Conservation (phyloP, 2,329 filamentous ascomycete species). For the Phyllachora maydis region DNA sequence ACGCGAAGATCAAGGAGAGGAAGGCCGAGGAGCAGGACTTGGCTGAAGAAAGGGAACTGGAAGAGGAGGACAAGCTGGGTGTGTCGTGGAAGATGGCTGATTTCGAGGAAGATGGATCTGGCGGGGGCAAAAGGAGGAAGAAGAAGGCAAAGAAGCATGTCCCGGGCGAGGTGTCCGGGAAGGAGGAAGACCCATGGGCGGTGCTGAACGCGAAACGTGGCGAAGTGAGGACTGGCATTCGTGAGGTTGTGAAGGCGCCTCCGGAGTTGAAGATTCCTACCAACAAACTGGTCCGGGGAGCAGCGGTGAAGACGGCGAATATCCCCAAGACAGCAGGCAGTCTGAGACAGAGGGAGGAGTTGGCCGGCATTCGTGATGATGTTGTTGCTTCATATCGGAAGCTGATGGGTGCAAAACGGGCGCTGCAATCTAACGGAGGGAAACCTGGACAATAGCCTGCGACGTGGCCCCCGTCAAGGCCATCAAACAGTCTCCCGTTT, state of each 20-base stretch:
- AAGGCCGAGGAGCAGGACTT: conserved; percentile 45
- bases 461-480: no score
- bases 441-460: no score
- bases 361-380: conserved; percentile 44
- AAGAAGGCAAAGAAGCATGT: conserved; percentile 13
- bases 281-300: conserved; percentile 44
- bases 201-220: conserved; percentile 47
- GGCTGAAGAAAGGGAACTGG: conserved; percentile 39
- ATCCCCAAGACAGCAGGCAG: conserved; percentile 51
- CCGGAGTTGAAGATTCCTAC: conserved; percentile 45
- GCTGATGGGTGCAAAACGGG: conserved; percentile 38
- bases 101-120: conserved; percentile 18
- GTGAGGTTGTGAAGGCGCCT: conserved; percentile 52
- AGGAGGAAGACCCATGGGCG: conserved; percentile 53
- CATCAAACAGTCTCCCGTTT: no score
- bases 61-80: conserved; percentile 31
- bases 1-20: conserved; percentile 38
- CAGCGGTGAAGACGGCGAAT: conserved; percentile 44
- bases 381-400: conserved; percentile 57
- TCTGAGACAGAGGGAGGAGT: conserved; percentile 50
- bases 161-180: conserved; percentile 22
- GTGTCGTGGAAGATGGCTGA: conserved; percentile 24
- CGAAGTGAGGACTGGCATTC: conserved; percentile 25
- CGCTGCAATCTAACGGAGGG: no score
- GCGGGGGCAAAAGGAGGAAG: conserved; percentile 22